Evolutionary conservation across 352 stramenopile species (phyloP).

Genomic region (Aphanomyces euteiches): DNA sequence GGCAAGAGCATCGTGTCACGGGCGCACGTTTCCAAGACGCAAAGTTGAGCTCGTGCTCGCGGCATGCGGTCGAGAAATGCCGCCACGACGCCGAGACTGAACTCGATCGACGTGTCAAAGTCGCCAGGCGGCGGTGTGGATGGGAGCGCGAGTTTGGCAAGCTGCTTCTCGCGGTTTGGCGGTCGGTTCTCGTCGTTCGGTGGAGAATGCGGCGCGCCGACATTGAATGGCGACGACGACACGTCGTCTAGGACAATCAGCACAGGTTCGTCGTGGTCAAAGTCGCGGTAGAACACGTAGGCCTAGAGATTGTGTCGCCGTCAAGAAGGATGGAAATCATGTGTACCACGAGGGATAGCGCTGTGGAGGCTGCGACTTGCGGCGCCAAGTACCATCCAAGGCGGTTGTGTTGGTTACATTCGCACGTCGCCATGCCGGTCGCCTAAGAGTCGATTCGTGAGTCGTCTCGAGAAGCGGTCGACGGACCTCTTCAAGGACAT

Average conservation of each 20-base stretch:
- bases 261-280: neutral
- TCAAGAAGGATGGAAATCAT: neutral
- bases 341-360: neutral
- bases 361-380: neutral
- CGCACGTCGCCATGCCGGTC: neutral
- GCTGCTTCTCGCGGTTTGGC: too few species aligned
- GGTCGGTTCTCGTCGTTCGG: too few species aligned
- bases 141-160: too few species aligned
- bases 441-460: neutral
- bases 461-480: too few species aligned
- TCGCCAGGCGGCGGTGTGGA: too few species aligned
- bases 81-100: too few species aligned
- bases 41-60: too few species aligned
- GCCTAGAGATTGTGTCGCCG: neutral
- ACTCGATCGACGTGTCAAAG: too few species aligned
- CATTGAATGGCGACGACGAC: neutral
- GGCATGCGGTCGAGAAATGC: too few species aligned
- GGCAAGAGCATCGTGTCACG: too few species aligned
- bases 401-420: neutral
- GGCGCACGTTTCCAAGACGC: too few species aligned
- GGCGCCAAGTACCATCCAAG: neutral
- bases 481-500: neutral
- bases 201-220: too few species aligned
- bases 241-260: neutral
- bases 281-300: neutral